Conservation (phyloP, 768 basidiomycete species). For the Leccinum olivaceopallidum region DNA sequence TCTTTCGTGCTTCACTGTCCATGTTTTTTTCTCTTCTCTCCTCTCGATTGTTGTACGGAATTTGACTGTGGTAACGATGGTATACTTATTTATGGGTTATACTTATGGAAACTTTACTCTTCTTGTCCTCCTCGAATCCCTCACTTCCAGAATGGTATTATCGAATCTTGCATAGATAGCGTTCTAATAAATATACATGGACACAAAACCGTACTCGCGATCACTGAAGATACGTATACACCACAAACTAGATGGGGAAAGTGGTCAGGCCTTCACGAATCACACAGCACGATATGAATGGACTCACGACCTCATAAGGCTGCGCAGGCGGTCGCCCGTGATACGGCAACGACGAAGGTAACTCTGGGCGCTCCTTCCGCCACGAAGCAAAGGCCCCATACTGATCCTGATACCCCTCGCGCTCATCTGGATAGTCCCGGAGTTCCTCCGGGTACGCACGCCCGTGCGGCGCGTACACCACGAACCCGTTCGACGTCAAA, state of each 20-base stretch:
- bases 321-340: constrained; percentile 51
- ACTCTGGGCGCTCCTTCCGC: constrained; percentile 49
- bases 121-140: background rate
- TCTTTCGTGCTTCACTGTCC: constrained; percentile 6
- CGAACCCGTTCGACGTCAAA: constrained; percentile 50
- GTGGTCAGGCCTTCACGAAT: background rate
- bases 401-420: constrained; percentile 59
- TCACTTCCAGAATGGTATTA: background rate
- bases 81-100: constrained; percentile 24
- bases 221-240: constrained; percentile 37
- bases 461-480: constrained; percentile 65
- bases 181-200: constrained; percentile 22
- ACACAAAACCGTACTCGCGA: background rate
- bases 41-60: constrained; percentile 18
- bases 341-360: constrained; percentile 61
- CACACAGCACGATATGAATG: background rate
- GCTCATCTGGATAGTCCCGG: constrained; percentile 53
- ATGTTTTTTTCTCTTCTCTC: background rate
- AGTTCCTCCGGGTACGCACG: constrained; percentile 63
- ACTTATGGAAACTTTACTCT: constrained; percentile 20
- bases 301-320: constrained; percentile 56
- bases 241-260: constrained; percentile 37
- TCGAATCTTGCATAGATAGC: constrained; percentile 12
- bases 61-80: background rate
- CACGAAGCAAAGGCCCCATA: constrained; percentile 43